Evolutionary conservation across 176 grass and related monocot genomes (phyloP), one percentile per base, ranked within the genome.

Genomic region (Sorghum bicolor): DNA sequence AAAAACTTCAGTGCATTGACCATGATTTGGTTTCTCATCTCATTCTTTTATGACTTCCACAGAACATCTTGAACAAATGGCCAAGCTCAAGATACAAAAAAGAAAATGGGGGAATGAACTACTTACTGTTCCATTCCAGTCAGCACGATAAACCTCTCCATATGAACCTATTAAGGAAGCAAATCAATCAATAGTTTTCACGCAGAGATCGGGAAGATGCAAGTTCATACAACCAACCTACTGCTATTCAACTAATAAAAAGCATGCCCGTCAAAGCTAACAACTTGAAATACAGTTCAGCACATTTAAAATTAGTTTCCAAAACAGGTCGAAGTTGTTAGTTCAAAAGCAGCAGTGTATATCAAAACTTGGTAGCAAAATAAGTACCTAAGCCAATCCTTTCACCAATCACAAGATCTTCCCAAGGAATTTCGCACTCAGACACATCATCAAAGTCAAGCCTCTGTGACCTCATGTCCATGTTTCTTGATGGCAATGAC

Each of bases 331-430:
- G 19, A 83, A 66, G 30, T 71, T 76, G 31, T 80, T 88, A 79
- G 39, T 65, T 52, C 33, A 76, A 85, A 67, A 65, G 25, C 58
- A 74, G 67, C 40, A 67, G 36, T 60, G 9, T 72, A 82, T 64
- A 80, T 53, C 67, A 88, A 83, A 87, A 81, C 38, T 81, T 70
- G 80, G 25, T 74, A 76, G 28, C 29, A 50, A 79, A 72, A 39
- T 61, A 83, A 84, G 82, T 99, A 99, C 96, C 96, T 99, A 99
- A 86, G 85, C 96, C 96, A 84, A 99, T 99, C 86, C 96, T 94
- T 91, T 99, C 96, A 83, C 96, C 96, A 82, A 99, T 94, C 53
- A 89, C 86, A 87, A 99, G 89, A 78, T 96, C 89, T 87, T 99
- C 96, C 96, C 96, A 99, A 53, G 67, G 94, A 87, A 99, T 99